These are phyloP conservation scores for Yarrowia sp. DNA, from an alignment of 805 yeast genomes.

Conservation along the genomic window DNA sequence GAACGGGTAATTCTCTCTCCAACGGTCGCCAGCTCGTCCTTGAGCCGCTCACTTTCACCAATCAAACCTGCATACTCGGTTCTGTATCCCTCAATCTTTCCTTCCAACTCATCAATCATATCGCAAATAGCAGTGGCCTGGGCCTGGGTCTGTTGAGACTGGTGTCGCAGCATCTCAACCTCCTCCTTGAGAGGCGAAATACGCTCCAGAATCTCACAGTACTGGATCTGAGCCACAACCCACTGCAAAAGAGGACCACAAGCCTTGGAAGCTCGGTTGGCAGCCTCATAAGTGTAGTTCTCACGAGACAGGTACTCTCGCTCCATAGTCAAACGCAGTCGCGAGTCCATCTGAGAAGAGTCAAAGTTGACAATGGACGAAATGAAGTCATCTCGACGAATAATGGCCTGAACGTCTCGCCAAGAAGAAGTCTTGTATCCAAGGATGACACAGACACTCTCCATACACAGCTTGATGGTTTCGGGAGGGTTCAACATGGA, in stretches of 20 bases:
- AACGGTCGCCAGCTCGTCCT: slow-evolving; percentile 70
- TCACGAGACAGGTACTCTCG: slow-evolving; percentile 64
- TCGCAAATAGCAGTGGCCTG: slow-evolving; percentile 77
- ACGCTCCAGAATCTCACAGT: slow-evolving; percentile 69
- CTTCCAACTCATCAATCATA: slow-evolving; percentile 78
- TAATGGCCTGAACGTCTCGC: slow-evolving; percentile 83
- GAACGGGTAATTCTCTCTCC: slow-evolving; percentile 69
- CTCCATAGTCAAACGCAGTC: slow-evolving; percentile 64
- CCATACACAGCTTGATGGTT: slow-evolving; percentile 82
- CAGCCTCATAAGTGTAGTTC: slow-evolving; percentile 73
- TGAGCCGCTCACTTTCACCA: slow-evolving; percentile 77
- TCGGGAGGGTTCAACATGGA: slow-evolving; percentile 92
- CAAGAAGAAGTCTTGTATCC: slow-evolving; percentile 72
- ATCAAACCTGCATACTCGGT: slow-evolving; percentile 73
- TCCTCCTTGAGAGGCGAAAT: slow-evolving; percentile 78
- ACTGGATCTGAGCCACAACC: slow-evolving; percentile 90
- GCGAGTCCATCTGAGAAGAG: slow-evolving; percentile 61
- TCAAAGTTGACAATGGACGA: slow-evolving; percentile 79
- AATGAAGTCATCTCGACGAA: slow-evolving; percentile 87
- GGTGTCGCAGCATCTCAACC: slow-evolving; percentile 63
- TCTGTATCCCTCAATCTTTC: slow-evolving; percentile 71
- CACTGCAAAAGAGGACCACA: slow-evolving; percentile 91
- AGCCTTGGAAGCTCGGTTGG: slow-evolving; percentile 89
- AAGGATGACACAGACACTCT: slow-evolving; percentile 82
- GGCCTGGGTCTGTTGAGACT: slow-evolving; percentile 66